Conservation (phyloP, 108 stramenopile species). For the Aurantiochytrium sp. region DNA sequence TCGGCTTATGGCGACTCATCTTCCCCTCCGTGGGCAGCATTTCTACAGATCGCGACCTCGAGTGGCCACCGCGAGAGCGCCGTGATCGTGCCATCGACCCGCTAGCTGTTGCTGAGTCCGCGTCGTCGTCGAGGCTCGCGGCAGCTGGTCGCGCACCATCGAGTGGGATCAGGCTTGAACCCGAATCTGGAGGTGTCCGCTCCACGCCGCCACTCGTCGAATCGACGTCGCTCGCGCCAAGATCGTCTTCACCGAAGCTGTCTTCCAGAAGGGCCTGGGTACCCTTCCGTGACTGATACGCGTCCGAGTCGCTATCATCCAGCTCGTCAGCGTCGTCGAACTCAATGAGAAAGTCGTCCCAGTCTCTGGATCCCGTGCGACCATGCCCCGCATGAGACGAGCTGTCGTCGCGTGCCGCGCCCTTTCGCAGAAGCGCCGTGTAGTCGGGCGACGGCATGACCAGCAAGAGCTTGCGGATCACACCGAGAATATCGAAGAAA, state of each 20-base stretch:
- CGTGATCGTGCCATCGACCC: neutral
- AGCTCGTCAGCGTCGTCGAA: neutral
- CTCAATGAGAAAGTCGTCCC: neutral
- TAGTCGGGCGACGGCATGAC: slow-evolving; percentile 27
- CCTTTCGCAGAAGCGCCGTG: neutral
- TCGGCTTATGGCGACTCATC: neutral
- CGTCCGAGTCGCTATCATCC: neutral
- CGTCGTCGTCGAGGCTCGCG: too few relatives aligned
- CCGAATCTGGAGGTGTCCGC: too few relatives aligned
- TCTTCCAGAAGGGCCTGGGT: neutral
- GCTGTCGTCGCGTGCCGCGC: neutral
- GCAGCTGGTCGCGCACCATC: too few relatives aligned
- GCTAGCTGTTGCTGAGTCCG: too few relatives aligned
- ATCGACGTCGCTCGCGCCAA: neutral
- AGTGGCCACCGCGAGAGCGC: neutral
- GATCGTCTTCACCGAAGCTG: neutral
- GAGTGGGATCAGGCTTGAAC: too few relatives aligned
- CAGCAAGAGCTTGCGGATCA: neutral
- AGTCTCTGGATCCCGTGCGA: neutral
- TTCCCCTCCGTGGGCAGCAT: neutral
- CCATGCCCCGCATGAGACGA: neutral
- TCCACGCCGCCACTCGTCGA: too few relatives aligned
- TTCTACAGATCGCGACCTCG: neutral
- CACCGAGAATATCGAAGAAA: neutral
- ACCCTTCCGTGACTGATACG: neutral